phyloP scores from a whole-genome alignment of 2,329 filamentous ascomycete genomes.

The Trichophyton equinum region DNA sequence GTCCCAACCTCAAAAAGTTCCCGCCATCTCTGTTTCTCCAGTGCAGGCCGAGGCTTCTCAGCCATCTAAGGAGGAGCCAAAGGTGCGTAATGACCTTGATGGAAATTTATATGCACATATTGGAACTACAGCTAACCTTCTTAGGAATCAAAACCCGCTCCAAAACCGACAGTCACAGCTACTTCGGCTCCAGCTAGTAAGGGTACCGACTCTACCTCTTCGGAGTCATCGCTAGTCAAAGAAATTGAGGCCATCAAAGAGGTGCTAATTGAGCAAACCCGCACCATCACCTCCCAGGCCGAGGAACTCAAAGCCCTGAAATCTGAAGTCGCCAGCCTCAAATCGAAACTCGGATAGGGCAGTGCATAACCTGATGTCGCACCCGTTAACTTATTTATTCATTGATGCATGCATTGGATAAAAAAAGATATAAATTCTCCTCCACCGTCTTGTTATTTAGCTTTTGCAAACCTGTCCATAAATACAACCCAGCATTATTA shows the following conservation, averaged over 20 bases:
- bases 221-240: slow-evolving; percentile 44
- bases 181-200: background rate
- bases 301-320: slow-evolving; percentile 60
- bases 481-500: background rate
- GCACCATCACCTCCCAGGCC: slow-evolving; percentile 63
- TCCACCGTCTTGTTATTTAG: background rate
- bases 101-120: background rate
- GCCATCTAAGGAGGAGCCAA: slow-evolving; percentile 3
- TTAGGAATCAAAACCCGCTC: background rate
- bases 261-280: slow-evolving; percentile 63
- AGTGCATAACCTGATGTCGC: background rate
- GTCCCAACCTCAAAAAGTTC: slow-evolving; percentile 58
- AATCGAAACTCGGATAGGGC: slow-evolving; percentile 53
- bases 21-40: slow-evolving; percentile 21
- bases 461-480: background rate
- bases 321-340: slow-evolving; percentile 65
- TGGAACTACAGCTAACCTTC: background rate
- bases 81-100: background rate
- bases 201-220: background rate
- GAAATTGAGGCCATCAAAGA: slow-evolving; percentile 65
- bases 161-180: background rate
- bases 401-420: background rate
- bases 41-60: slow-evolving; percentile 12
- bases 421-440: background rate
- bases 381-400: background rate